Percentiles rank a stretch among this genome's conserved stretches.
These are phyloP conservation scores for Viola pubescens DNA, from an alignment of 441 rosid genomes.

Conservation along the genomic window DNA sequence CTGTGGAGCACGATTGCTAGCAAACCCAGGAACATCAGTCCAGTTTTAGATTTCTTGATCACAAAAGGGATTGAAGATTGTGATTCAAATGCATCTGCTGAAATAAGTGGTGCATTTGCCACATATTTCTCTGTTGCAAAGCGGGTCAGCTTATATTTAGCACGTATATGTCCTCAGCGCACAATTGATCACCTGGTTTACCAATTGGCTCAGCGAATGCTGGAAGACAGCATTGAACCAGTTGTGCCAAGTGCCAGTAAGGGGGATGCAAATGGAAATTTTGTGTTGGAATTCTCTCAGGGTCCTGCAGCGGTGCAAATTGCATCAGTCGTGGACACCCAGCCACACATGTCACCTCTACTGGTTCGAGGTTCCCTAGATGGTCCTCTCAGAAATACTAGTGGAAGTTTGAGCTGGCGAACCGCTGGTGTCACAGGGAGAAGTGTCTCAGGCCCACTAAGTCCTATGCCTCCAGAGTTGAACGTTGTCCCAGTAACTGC, in stretches of 20 bases:
- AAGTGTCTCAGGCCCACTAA: conserved; percentile 92
- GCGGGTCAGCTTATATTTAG: conserved; percentile 89
- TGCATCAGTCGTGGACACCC: conserved; percentile 65
- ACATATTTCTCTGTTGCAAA: conserved; percentile 98
- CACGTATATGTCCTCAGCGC: conserved; percentile 94
- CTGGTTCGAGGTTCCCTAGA: conserved; percentile 98
- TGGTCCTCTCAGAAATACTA: conserved; percentile 92
- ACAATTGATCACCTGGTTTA: conserved; percentile 98
- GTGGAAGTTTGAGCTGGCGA: conserved; percentile 98
- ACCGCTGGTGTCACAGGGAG: conserved; percentile 88
- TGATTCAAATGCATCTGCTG: conserved; percentile 98
- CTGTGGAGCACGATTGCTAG: conserved; percentile 99
- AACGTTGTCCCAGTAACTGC: conserved; percentile 78
- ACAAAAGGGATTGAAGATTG: conserved; percentile 99
- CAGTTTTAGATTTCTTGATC: conserved; percentile 92
- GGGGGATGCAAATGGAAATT: conserved; percentile 65
- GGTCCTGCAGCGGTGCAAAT: conserved; percentile 77
- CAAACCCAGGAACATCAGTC: conserved; percentile 92
- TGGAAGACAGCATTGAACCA: conserved; percentile 88
- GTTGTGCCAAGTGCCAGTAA: conserved; percentile 49
- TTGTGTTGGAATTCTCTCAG: conserved; percentile 90
- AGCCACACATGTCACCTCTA: conserved; percentile 97
- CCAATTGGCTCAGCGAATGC: conserved; percentile 91
- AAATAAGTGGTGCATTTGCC: conserved; percentile 99
- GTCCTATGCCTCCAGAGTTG: conserved; percentile 95